Conservation (phyloP, 2,329 filamentous ascomycete genomes). For the Clarireedia homoeocarpa region DNA sequence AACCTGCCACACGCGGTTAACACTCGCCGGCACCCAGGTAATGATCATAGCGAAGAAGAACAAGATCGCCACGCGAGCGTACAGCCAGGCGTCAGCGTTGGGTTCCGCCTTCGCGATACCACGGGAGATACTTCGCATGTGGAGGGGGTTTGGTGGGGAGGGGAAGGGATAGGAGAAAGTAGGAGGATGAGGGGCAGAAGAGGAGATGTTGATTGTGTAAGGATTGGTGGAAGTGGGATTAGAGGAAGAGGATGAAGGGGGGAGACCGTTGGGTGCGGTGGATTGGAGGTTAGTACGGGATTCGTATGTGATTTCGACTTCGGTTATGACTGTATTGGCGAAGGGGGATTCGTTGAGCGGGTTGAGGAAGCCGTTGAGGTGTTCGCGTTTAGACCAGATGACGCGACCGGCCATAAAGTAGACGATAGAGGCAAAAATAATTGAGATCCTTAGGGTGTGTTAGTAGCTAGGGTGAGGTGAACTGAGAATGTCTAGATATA, state of each 20-base stretch:
- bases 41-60: slow-evolving; percentile 63
- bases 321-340: slow-evolving; percentile 8
- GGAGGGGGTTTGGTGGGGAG: slow-evolving; percentile 1
- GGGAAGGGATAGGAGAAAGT: not conserved
- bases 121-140: slow-evolving; percentile 4
- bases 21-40: slow-evolving; percentile 44
- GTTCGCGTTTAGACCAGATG: slow-evolving; percentile 55
- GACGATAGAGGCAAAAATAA: slow-evolving; percentile 52
- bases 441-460: slow-evolving; percentile 35
- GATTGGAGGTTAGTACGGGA: slow-evolving; percentile 11
- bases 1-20: slow-evolving; percentile 11
- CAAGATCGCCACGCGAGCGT: slow-evolving; percentile 59
- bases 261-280: not conserved
- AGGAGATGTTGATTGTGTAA: too few relatives aligned
- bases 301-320: slow-evolving; percentile 42
- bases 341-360: slow-evolving; percentile 40
- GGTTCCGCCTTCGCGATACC: slow-evolving; percentile 4
- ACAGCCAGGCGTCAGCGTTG: slow-evolving; percentile 51
- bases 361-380: slow-evolving; percentile 46
- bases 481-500: slow-evolving; percentile 17
- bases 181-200: not conserved
- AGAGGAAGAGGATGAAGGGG: too few relatives aligned
- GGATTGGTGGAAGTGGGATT: too few relatives aligned
- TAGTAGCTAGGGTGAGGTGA: not conserved
- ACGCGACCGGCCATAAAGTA: slow-evolving; percentile 56